Evolutionary conservation across 306 rosid genomes (phyloP).

Genomic region (Begonia peltatifolia): DNA sequence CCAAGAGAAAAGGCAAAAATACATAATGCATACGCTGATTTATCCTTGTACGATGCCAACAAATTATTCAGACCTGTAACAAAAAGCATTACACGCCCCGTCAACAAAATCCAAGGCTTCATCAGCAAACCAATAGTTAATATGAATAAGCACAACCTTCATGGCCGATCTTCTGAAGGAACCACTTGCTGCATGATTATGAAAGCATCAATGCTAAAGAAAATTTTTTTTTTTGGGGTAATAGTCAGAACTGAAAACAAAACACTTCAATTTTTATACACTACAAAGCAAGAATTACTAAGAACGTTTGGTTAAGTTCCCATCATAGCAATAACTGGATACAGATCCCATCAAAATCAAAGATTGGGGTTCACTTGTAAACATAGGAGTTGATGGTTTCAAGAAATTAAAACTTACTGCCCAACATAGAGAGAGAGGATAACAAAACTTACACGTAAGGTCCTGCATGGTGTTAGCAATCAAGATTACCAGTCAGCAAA

Average conservation of each 20-base stretch:
- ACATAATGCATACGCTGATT: slow-evolving; percentile 86
- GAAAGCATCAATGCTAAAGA: slow-evolving; percentile 11
- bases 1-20: slow-evolving; percentile 64
- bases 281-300: no score
- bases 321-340: no score
- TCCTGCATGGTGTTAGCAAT: slow-evolving; percentile 35
- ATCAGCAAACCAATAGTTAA: slow-evolving; percentile 2
- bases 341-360: no score
- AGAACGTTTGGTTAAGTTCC: no score
- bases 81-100: slow-evolving; percentile 5
- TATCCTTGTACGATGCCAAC: slow-evolving; percentile 83
- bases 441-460: slow-evolving; percentile 84
- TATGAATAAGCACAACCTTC: slow-evolving; percentile 36
- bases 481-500: slow-evolving; percentile 6
- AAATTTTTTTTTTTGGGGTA: neutral
- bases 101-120: slow-evolving; percentile 3
- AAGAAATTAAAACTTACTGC: slow-evolving; percentile 16
- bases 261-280: no score
- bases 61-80: slow-evolving; percentile 76
- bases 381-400: no score
- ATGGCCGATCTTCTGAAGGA: slow-evolving; percentile 94
- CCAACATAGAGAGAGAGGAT: slow-evolving; percentile 10
- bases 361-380: no score
- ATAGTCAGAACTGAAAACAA: no score
- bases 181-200: slow-evolving; percentile 77